These are phyloP conservation scores for Pelargonium australe DNA, from an alignment of 441 rosid species.

Conservation along the genomic window DNA sequence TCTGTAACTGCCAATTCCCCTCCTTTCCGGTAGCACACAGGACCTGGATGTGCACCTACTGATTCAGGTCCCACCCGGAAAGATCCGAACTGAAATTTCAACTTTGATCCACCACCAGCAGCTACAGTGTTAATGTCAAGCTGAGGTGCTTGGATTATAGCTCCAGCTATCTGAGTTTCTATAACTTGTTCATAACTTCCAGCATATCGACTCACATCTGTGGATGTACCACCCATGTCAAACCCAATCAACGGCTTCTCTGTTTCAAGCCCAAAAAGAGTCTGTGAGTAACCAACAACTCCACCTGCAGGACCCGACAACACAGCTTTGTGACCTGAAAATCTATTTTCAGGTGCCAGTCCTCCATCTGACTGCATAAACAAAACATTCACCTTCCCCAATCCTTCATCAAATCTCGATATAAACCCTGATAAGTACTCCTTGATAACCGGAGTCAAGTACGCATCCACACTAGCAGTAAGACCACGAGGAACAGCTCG, in stretches of 20 bases:
- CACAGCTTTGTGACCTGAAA: constrained; percentile 95
- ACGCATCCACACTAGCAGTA: constrained; percentile 93
- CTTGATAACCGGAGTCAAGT: constrained; percentile 81
- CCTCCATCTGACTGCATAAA: constrained; percentile 99
- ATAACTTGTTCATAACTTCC: constrained; percentile 89
- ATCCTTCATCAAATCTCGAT: constrained; percentile 71
- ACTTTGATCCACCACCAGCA: constrained; percentile 95
- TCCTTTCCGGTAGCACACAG: constrained; percentile 89
- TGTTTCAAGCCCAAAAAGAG: constrained; percentile 87
- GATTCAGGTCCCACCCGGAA: constrained; percentile 91
- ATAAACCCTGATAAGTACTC: constrained; percentile 86
- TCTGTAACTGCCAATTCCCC: constrained; percentile 89
- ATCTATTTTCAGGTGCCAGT: constrained; percentile 79
- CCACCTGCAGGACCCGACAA: constrained; percentile 98
- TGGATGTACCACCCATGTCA: constrained; percentile 98
- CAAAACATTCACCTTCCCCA: constrained; percentile 67
- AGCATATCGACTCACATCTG: constrained; percentile 93
- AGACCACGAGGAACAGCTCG: constrained; percentile 96
- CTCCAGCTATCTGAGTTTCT: constrained; percentile 92
- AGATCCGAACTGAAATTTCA: constrained; percentile 87
- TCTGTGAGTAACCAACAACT: constrained; percentile 92
- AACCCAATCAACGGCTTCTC: constrained; percentile 91
- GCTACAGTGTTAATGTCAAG: constrained; percentile 95
- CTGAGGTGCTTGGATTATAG: constrained; percentile 94
- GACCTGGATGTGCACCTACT: constrained; percentile 97